Evolutionary conservation across 352 stramenopile species (phyloP).

Genomic region (Phytophthora citricola): DNA sequence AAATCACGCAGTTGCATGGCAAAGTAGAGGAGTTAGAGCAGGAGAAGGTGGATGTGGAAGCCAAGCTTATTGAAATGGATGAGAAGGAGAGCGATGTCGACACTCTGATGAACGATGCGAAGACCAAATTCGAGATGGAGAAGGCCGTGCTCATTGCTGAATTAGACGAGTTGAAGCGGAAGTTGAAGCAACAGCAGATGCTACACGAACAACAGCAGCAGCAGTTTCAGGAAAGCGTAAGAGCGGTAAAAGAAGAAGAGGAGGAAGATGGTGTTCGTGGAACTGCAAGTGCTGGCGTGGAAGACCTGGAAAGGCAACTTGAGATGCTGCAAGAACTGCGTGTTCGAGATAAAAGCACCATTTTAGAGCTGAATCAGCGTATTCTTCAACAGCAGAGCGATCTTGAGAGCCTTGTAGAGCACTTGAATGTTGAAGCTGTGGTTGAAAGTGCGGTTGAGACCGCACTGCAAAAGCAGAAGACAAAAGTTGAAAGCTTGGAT

Average conservation of each 20-base stretch:
- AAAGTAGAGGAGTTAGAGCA: constrained; percentile 60
- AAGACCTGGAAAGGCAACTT: constrained; percentile 67
- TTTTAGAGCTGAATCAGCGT: constrained; percentile 63
- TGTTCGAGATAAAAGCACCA: constrained; percentile 63
- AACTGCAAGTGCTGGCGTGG: constrained; percentile 17
- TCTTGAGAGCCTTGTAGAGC: constrained; percentile 60
- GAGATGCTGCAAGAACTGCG: constrained; percentile 73
- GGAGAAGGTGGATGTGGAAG: constrained; percentile 63
- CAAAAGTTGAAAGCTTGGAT: constrained; percentile 28
- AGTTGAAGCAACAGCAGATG: constrained; percentile 47
- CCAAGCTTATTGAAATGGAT: constrained; percentile 81
- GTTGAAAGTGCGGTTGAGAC: constrained; percentile 42
- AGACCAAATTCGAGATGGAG: constrained; percentile 64
- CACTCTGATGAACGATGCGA: constrained; percentile 48
- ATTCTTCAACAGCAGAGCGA: constrained; percentile 68
- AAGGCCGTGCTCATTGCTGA: constrained; percentile 53
- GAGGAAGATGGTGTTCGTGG: constrained; percentile 7
- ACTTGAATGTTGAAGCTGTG: constrained; percentile 51
- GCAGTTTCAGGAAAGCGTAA: constrained; percentile 30
- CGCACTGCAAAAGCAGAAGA: constrained; percentile 46
- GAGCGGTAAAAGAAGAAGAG: constrained; percentile 9
- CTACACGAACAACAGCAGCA: constrained; percentile 47
- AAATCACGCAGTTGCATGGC: constrained; percentile 66
- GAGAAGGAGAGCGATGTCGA: constrained; percentile 70
- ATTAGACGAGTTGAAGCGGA: constrained; percentile 45